Evolutionary conservation across 2,329 filamentous ascomycete species (phyloP), one percentile per base, ranked within the genome.

Genomic region (Chrysoporthe cubensis): DNA sequence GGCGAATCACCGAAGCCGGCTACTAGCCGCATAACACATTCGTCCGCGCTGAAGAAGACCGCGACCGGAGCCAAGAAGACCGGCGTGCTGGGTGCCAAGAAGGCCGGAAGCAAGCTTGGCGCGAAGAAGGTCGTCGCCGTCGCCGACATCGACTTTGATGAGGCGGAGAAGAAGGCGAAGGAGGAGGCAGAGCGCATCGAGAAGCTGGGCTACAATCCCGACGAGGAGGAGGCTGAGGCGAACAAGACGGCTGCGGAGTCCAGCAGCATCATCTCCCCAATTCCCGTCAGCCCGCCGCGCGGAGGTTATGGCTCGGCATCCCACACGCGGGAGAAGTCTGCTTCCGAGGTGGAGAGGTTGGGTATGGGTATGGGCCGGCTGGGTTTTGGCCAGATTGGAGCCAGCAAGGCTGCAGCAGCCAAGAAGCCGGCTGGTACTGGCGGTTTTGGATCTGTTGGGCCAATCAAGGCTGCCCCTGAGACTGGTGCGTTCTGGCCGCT

Each of bases 121-220:
- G 95, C 90, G 40, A 98, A 98, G 88, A 98, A 98, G 84, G 54
- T 65, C 8, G 88, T 97, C 44, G 88, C 85, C 3, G 86, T 84
- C 58, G 91, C 94, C 72, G 82, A 89, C 14, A 94, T 99, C 71
- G 95, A 99, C 81, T 99, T 99, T 75, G 96, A 99, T 72, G 96
- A 95, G 78, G 96, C 94, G 3, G 96, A 99, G 84, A 93, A 92
- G 80, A 97, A 96, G 81, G 96, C 96, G 56, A 97, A 95, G 79
- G 96, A 98, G 80, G 96, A 99, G 80, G 96, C 94, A 2, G 96
- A 98, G 79, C 90, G 96, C 73, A 96, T 97, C 76, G 94, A 91
- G 78, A 97, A 97, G 81, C 84, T 99, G 32, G 96, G 96, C 50
- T 99, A 99, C 76, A 94, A 99, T 74, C 93, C 94, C 0, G 91